Evolutionary conservation across 176 grass and related monocot species (phyloP).

Genomic region (Pontederia crassipes): DNA sequence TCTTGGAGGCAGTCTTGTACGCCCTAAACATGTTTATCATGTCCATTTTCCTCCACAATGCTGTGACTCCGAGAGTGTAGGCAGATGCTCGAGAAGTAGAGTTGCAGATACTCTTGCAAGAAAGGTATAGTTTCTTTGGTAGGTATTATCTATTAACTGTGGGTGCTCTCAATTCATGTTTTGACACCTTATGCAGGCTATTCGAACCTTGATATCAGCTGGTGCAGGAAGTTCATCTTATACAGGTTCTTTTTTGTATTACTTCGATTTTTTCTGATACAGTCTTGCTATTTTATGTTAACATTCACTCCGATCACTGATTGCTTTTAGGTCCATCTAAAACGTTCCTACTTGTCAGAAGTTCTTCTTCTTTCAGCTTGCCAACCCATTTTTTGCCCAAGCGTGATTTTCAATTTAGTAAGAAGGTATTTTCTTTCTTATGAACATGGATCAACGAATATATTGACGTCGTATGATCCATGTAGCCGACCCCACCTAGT

Average conservation of each 20-base stretch:
- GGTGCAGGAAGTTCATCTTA: constrained; percentile 78
- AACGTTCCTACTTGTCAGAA: constrained; percentile 73
- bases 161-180: constrained; percentile 1
- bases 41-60: constrained; percentile 55
- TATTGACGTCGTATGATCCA: too few species aligned
- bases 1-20: constrained; percentile 62
- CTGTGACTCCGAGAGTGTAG: constrained; percentile 43
- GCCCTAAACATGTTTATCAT: constrained; percentile 59
- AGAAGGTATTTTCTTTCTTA: constrained; percentile 47
- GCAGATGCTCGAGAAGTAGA: constrained; percentile 39
- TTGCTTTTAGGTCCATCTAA: constrained; percentile 57
- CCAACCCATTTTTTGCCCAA: constrained; percentile 77
- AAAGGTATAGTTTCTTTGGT: constrained; percentile 47
- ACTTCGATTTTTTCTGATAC: constrained; percentile 10
- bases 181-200: constrained; percentile 46
- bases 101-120: constrained; percentile 70
- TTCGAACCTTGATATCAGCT: constrained; percentile 67
- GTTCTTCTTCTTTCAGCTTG: constrained; percentile 53
- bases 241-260: constrained; percentile 36
- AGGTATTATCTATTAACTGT: not conserved
- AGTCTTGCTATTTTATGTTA: not conserved
- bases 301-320: constrained; percentile 15
- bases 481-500: too few species aligned
- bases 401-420: constrained; percentile 81
- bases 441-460: too few species aligned